phyloP scores from a whole-genome alignment of 352 stramenopile species.

The Phytophthora pseudosyringae region DNA sequence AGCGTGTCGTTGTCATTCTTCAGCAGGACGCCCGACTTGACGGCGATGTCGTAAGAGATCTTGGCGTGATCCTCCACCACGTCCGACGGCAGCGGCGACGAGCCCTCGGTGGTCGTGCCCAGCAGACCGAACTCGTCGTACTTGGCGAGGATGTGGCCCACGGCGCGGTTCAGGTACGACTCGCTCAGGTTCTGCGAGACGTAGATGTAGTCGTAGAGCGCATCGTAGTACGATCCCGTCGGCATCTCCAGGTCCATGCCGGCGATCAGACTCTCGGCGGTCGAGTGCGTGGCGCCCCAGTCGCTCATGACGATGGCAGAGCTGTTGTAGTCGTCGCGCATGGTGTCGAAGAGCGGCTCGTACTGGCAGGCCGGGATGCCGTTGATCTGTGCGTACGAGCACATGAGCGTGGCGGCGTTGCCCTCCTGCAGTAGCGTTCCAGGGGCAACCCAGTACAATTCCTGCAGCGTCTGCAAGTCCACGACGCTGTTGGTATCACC shows the following conservation, averaged over 20 bases:
- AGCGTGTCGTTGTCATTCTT: slow-evolving; percentile 38
- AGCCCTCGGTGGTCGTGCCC: slow-evolving; percentile 32
- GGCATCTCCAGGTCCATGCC: slow-evolving; percentile 44
- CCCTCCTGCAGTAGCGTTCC: slow-evolving; percentile 39
- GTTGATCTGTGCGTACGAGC: slow-evolving; percentile 42
- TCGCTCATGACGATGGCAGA: slow-evolving; percentile 40
- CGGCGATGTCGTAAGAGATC: slow-evolving; percentile 41
- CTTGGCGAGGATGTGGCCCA: slow-evolving; percentile 40
- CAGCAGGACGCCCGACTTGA: slow-evolving; percentile 42
- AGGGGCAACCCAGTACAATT: slow-evolving; percentile 37
- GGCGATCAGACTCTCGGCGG: slow-evolving; percentile 37
- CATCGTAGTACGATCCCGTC: slow-evolving; percentile 38
- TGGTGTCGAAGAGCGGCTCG: slow-evolving; percentile 38
- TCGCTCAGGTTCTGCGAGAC: slow-evolving; percentile 41
- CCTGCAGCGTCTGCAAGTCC: slow-evolving; percentile 36
- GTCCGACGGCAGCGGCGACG: slow-evolving; percentile 28
- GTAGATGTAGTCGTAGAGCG: slow-evolving; percentile 47
- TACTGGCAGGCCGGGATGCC: slow-evolving; percentile 39
- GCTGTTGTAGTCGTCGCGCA: slow-evolving; percentile 43
- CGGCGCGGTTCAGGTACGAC: slow-evolving; percentile 39
- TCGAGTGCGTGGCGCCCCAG: slow-evolving; percentile 38
- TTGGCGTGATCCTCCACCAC: slow-evolving; percentile 32
- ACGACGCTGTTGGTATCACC: slow-evolving; percentile 34
- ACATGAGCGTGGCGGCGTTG: slow-evolving; percentile 43
- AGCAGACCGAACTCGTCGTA: slow-evolving; percentile 44